Conservation (phyloP, 371 early-diverging fungal genomes). For the Parasitella parasitica region DNA sequence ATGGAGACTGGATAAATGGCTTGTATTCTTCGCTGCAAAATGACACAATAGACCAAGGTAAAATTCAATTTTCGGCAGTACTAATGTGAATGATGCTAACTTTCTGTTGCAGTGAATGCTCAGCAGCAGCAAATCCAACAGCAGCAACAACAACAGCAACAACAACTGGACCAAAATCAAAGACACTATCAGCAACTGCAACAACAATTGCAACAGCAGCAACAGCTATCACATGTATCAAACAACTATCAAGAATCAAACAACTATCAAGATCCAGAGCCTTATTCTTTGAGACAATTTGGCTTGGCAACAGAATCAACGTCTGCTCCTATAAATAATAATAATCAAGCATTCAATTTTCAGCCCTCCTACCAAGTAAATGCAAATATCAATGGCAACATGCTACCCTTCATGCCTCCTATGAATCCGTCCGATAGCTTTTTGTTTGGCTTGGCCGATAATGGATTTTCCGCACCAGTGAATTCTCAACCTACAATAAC, state of each 20-base stretch:
- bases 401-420: background rate
- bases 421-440: slow-evolving; percentile 15
- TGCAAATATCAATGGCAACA: background rate
- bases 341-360: background rate
- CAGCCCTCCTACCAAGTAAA: background rate
- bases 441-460: slow-evolving; percentile 13
- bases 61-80: background rate
- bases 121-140: background rate
- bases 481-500: background rate
- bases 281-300: slow-evolving; percentile 38
- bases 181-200: background rate
- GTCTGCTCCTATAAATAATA: slow-evolving; percentile 8
- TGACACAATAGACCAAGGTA: slow-evolving; percentile 14
- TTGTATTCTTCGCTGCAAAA: slow-evolving; percentile 29
- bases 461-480: background rate
- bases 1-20: slow-evolving; percentile 47
- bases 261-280: slow-evolving; percentile 13
- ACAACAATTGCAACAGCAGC: background rate
- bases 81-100: background rate
- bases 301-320: slow-evolving; percentile 28
- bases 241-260: background rate
- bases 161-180: background rate
- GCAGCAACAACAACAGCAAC: background rate
- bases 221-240: no score
- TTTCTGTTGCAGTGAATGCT: background rate